Evolutionary conservation across 495 filamentous ascomycete species (phyloP).

Genomic region (Aspergillus nidulans): DNA sequence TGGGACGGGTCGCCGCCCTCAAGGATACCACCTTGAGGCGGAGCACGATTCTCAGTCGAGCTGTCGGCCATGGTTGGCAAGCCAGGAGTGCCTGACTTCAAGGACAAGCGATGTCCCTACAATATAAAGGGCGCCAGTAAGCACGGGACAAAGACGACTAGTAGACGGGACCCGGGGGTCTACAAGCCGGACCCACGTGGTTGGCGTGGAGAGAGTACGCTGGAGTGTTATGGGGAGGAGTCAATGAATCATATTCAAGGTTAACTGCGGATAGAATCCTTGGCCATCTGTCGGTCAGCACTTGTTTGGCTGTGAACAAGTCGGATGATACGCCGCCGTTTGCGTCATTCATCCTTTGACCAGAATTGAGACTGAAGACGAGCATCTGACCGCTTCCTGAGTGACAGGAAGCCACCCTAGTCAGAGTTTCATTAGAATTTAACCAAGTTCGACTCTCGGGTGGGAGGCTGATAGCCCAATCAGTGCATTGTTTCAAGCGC

Average conservation of each 20-base stretch:
- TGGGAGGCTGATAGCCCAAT: neutral
- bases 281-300: neutral
- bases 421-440: neutral
- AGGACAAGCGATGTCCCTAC: neutral
- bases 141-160: neutral
- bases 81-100: neutral
- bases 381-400: slow-evolving; percentile 5
- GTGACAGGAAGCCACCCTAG: neutral
- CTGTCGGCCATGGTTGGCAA: slow-evolving; percentile 15
- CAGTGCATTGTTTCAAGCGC: neutral
- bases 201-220: neutral
- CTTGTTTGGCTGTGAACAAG: neutral
- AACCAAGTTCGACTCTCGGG: neutral
- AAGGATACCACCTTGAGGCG: slow-evolving; percentile 55
- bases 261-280: neutral
- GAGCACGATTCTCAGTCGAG: slow-evolving; percentile 15
- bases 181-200: slow-evolving; percentile 5
- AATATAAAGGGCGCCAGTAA: neutral
- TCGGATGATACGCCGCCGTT: slow-evolving; percentile 9
- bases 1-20: slow-evolving; percentile 67
- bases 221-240: neutral
- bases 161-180: neutral
- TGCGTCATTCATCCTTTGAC: slow-evolving; percentile 6
- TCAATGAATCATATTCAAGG: neutral
- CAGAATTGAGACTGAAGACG: neutral